Percentiles rank a stretch among this genome's conserved stretches.
Conservation (phyloP, 768 basidiomycete species). For the Hygrophoropsis aurantiaca region DNA sequence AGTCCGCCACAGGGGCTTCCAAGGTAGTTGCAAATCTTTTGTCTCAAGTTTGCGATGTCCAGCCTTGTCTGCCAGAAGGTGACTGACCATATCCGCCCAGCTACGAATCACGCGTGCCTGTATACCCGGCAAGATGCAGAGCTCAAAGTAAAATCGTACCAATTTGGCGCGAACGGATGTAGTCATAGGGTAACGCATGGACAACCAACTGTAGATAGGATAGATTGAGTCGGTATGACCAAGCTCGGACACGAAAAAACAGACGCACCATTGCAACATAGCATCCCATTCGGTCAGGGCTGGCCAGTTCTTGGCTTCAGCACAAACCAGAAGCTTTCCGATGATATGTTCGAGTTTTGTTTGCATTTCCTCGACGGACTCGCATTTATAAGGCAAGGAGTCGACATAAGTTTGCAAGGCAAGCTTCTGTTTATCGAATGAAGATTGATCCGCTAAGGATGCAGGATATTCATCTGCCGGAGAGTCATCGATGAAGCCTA, state of each 20-base stretch:
- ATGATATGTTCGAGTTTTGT: conserved; percentile 66
- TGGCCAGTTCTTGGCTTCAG: conserved; percentile 75
- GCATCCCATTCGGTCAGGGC: conserved; percentile 77
- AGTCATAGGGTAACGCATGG: conserved; percentile 77
- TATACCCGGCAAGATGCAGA: conserved; percentile 74
- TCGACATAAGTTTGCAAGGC: conserved; percentile 66
- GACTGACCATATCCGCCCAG: conserved; percentile 79
- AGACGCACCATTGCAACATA: conserved; percentile 68
- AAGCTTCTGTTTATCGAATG: conserved; percentile 57
- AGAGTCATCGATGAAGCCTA: conserved; percentile 40
- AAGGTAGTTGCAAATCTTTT: conserved; percentile 66
- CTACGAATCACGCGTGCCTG: conserved; percentile 68
- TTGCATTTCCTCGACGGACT: conserved; percentile 72
- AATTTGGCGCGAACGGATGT: conserved; percentile 70
- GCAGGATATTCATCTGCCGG: conserved; percentile 33
- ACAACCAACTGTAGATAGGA: conserved; percentile 59
- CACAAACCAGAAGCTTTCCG: conserved; percentile 65
- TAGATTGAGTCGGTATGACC: neutral
- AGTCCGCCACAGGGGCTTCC: conserved; percentile 75
- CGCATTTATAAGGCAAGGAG: conserved; percentile 72
- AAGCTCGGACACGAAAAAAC: conserved; percentile 1
- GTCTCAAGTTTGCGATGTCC: conserved; percentile 69
- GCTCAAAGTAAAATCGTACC: conserved; percentile 72
- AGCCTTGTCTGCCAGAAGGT: conserved; percentile 65
- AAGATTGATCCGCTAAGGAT: conserved; percentile 26